Conservation (phyloP, 1,139 yeast genomes). For the Diutina sp. region DNA sequence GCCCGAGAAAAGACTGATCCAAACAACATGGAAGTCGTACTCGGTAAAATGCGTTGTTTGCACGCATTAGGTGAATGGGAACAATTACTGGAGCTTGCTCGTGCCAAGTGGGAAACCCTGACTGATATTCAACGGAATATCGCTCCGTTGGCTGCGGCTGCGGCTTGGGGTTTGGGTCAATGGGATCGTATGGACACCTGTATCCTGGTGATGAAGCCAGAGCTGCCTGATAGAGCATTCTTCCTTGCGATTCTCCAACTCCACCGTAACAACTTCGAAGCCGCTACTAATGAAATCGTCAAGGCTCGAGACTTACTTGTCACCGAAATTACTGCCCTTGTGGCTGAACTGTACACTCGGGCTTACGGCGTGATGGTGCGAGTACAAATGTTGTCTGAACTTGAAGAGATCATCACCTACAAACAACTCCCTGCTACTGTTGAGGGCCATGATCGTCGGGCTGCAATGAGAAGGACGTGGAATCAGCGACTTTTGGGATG, state of each 20-base stretch:
- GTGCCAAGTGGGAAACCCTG: constrained; percentile 70
- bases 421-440: constrained; percentile 49
- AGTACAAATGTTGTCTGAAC: constrained; percentile 92
- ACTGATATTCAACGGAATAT: constrained; percentile 71
- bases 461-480: constrained; percentile 84
- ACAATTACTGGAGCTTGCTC: constrained; percentile 73
- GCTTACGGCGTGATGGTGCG: constrained; percentile 96
- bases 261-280: constrained; percentile 77
- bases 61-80: constrained; percentile 99
- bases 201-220: constrained; percentile 78
- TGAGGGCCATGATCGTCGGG: constrained; percentile 66
- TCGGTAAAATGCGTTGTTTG: constrained; percentile 97
- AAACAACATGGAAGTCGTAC: constrained; percentile 60
- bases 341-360: constrained; percentile 90
- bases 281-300: constrained; percentile 66
- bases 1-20: constrained; percentile 52
- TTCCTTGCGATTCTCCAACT: constrained; percentile 81
- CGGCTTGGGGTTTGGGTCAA: constrained; percentile 97
- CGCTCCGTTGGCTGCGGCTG: constrained; percentile 97
- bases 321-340: constrained; percentile 88
- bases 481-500: constrained; percentile 84
- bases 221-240: constrained; percentile 89
- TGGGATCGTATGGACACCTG: constrained; percentile 96
- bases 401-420: constrained; percentile 88
- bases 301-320: constrained; percentile 82